These are phyloP conservation scores for Bruguiera hainesii DNA, from an alignment of 441 rosid genomes.

Conservation along the genomic window DNA sequence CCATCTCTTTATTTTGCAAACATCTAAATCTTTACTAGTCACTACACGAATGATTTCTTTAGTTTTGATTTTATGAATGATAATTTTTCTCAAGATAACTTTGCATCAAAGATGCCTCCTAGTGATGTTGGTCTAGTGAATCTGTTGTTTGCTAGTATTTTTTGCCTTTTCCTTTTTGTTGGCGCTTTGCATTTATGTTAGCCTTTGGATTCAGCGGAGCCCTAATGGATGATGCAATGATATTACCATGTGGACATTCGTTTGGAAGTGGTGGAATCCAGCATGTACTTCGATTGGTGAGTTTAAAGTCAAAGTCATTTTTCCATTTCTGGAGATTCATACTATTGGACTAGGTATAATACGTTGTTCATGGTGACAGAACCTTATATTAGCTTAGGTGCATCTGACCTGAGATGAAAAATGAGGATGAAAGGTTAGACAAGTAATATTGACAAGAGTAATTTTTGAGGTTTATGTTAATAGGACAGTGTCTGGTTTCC, in stretches of 20 bases:
- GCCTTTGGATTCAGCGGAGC: slow-evolving; percentile 51
- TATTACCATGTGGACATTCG: slow-evolving; percentile 91
- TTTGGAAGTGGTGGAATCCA: slow-evolving; percentile 71
- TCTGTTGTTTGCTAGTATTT: slow-evolving; percentile 1
- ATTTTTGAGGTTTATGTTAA: too few relatives aligned
- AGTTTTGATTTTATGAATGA: background rate
- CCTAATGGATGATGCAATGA: slow-evolving; percentile 89
- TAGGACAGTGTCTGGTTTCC: too few relatives aligned
- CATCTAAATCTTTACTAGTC: background rate
- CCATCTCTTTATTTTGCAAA: background rate
- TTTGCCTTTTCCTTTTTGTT: background rate
- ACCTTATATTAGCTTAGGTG: too few relatives aligned
- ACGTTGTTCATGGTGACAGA: background rate
- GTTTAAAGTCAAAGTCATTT: slow-evolving; percentile 15
- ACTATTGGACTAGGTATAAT: background rate
- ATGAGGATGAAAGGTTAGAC: too few relatives aligned
- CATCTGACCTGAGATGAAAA: too few relatives aligned
- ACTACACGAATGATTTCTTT: background rate
- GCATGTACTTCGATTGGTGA: slow-evolving; percentile 56
- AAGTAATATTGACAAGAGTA: too few relatives aligned
- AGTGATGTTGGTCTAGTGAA: background rate
- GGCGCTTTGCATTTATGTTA: slow-evolving; percentile 16
- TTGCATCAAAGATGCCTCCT: background rate
- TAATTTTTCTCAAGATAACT: too few relatives aligned
- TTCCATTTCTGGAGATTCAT: background rate